A percentile compares a stretch with the other conserved stretches of the same genome.
These are phyloP conservation scores for Panicum virgatum DNA, from an alignment of 202 grass and related monocot species.

Conservation along the genomic window DNA sequence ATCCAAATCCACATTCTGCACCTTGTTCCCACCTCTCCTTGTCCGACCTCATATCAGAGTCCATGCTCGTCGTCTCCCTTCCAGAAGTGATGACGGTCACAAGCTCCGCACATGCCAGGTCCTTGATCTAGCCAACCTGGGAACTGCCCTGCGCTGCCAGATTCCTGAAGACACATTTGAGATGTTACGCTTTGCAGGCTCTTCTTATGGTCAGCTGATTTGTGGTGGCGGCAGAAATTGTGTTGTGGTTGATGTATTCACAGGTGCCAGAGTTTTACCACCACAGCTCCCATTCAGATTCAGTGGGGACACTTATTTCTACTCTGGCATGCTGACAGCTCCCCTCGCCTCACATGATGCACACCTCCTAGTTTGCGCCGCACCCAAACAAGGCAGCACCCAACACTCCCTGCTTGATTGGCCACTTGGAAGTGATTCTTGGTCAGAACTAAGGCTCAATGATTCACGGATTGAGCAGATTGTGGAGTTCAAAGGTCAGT, in stretches of 20 bases:
- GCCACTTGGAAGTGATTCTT: constrained; percentile 35
- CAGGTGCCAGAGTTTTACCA: constrained; percentile 36
- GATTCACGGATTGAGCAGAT: constrained; percentile 9
- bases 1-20: constrained; percentile 25
- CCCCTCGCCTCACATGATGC: constrained; percentile 44
- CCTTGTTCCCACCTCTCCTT: constrained; percentile 44
- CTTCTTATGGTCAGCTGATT: constrained; percentile 59
- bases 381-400: neutral
- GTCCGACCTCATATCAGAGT: neutral
- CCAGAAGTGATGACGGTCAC: neutral
- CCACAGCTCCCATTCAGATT: constrained; percentile 36
- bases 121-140: constrained; percentile 24
- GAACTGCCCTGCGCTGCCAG: neutral
- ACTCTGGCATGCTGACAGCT: constrained; percentile 35
- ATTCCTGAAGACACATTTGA: constrained; percentile 27
- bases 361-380: constrained; percentile 34
- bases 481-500: constrained; percentile 38
- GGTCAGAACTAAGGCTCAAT: constrained; percentile 6
- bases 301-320: neutral
- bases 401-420: constrained; percentile 28
- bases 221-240: constrained; percentile 3
- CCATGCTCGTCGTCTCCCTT: neutral
- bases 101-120: constrained; percentile 25
- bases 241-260: constrained; percentile 51
- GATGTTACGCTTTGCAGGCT: constrained; percentile 37